Base-by-base conservation (phyloP, 108 stramenopile species). In the Nannochloropsis salina region DNA sequence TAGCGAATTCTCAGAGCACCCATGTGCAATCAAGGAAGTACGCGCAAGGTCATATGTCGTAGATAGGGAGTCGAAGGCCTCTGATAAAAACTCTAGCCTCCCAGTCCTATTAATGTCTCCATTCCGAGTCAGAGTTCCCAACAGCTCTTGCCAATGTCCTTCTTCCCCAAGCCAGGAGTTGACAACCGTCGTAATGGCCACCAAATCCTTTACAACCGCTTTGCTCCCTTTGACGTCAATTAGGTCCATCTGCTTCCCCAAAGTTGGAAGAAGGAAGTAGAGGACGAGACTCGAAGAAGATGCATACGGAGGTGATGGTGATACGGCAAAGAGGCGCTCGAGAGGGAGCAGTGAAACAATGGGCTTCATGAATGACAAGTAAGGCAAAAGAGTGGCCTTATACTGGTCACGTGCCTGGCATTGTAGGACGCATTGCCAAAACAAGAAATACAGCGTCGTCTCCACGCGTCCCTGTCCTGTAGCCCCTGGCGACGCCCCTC, bases 361-460 rank as follows among this genome's bases (percentile, higher is more conserved):
- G 61, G 61, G 20, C n/a, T 74, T n/a, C n/a, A 74, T 74, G 4
- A 74, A 8, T 4, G 61, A 74, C 20, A 74, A n/a, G 8, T 74
- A 74, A n/a, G 61, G 61, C 61, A 74, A 15, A 8, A 74, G 61
- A 15, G n/a, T n/a, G 61, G 15, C 61, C 3, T n/a, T n/a, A n/a
- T 74, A n/a, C n/a, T 6, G 8, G 61, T 74, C n/a, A 4, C n/a
- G 15, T n/a, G 61, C 61, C n/a, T 74, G 20, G 61, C 61, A 74
- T n/a, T 74, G 61, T n/a, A 74, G 61, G n/a, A 74, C n/a, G 61
- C 61, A 74, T 8, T 74, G 61, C 61, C 61, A 74, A n/a, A 74
- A 74, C 61, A 74, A 74, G 61, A 74, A 74, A n/a, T n/a, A n/a
- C 20, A 74, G 61, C 61, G 61, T 74, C 20, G 20, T 74, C 61